Evolutionary conservation across 2,329 filamentous ascomycete species (phyloP).

Genomic region (Neofusicoccum sp.): DNA sequence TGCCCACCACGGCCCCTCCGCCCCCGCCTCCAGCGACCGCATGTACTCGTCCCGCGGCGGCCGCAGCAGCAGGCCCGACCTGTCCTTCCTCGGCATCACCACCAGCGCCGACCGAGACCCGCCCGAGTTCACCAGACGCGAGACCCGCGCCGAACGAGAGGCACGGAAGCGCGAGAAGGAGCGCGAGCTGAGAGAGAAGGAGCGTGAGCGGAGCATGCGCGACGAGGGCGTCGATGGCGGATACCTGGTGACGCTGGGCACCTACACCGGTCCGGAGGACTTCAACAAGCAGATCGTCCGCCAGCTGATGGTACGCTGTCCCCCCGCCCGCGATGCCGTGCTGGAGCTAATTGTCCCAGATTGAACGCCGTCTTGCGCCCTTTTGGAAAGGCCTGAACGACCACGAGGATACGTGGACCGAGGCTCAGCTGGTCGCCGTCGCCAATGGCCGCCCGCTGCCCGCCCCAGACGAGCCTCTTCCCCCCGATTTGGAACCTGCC

Average conservation of each 20-base stretch:
- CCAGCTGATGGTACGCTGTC: slow-evolving; percentile 75
- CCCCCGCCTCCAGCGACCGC: slow-evolving; percentile 29
- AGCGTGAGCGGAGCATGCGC: slow-evolving; percentile 85
- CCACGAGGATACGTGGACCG: slow-evolving; percentile 85
- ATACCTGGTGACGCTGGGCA: slow-evolving; percentile 89
- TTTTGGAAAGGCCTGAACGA: slow-evolving; percentile 96
- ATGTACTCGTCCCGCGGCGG: slow-evolving; percentile 45
- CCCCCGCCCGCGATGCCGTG: background rate
- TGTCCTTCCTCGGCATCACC: slow-evolving; percentile 61
- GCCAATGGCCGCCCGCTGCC: slow-evolving; percentile 84
- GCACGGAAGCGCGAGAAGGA: slow-evolving; percentile 84
- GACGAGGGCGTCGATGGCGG: slow-evolving; percentile 95
- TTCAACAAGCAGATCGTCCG: slow-evolving; percentile 88
- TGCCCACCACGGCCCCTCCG: slow-evolving; percentile 30
- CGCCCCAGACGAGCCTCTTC: slow-evolving; percentile 73
- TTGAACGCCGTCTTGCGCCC: slow-evolving; percentile 87
- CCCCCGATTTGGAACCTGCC: slow-evolving; percentile 60
- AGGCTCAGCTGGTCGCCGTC: slow-evolving; percentile 91
- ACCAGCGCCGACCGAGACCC: slow-evolving; percentile 53
- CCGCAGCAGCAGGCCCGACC: slow-evolving; percentile 59
- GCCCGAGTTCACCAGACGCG: slow-evolving; percentile 65
- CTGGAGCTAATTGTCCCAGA: slow-evolving; percentile 56
- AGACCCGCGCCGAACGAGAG: slow-evolving; percentile 90
- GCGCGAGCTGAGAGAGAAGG: slow-evolving; percentile 71
- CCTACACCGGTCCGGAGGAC: slow-evolving; percentile 90